phyloP scores from a whole-genome alignment of 2,329 filamentous ascomycete species.

The Aspergillus quadricinctus region DNA sequence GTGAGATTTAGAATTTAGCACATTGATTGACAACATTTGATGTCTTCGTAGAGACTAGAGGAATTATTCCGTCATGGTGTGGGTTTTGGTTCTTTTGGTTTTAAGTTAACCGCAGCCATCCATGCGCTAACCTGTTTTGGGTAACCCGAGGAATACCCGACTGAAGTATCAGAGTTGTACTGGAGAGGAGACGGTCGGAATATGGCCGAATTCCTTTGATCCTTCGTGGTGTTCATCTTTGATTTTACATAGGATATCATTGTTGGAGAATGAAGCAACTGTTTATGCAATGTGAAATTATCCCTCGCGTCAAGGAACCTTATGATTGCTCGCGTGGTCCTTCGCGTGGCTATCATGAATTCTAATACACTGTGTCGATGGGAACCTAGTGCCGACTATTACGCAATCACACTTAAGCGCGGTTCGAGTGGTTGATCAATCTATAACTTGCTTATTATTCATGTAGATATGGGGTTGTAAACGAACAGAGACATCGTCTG shows the following conservation, averaged over 20 bases:
- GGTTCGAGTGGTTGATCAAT: not conserved
- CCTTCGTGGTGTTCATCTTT: not conserved
- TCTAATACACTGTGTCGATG: not conserved
- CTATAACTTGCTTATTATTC: constrained; percentile 8
- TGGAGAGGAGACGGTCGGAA: not conserved
- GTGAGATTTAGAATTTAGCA: not conserved
- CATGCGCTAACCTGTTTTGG: constrained; percentile 14
- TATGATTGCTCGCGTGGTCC: constrained; percentile 3
- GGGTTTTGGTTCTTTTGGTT: not conserved
- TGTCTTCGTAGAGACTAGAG: no score
- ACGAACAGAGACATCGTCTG: no score
- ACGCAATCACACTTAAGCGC: not conserved
- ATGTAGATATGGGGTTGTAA: constrained; percentile 16
- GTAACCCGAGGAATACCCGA: constrained; percentile 11
- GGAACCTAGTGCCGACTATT: constrained; percentile 3
- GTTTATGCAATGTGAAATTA: not conserved
- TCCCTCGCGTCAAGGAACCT: constrained; percentile 1
- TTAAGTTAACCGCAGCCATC: not conserved
- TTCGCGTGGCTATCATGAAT: not conserved
- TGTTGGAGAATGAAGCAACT: not conserved
- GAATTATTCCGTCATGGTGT: constrained; percentile 12
- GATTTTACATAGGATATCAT: not conserved
- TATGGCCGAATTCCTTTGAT: not conserved
- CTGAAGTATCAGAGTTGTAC: not conserved
- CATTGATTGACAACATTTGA: not conserved